Conservation (phyloP, 139 green algal genomes). For the Haematococcus lacustris region DNA sequence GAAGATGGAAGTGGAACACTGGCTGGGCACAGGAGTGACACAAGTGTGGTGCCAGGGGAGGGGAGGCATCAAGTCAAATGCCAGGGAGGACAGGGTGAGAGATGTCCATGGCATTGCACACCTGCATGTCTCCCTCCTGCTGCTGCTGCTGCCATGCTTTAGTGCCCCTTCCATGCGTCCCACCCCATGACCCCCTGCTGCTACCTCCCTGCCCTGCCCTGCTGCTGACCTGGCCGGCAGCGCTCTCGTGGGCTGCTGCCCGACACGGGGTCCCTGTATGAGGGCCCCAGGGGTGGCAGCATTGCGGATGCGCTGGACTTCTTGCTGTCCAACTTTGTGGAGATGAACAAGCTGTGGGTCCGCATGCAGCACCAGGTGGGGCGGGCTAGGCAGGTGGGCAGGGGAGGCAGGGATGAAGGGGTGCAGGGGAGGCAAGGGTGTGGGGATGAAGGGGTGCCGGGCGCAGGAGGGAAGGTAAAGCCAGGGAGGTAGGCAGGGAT, state of each 20-base stretch:
- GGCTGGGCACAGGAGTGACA: too few relatives aligned
- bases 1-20: conserved; percentile 2
- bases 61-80: too few relatives aligned
- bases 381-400: neutral
- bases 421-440: too few relatives aligned
- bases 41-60: too few relatives aligned
- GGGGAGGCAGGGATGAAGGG: neutral
- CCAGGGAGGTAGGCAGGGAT: too few relatives aligned
- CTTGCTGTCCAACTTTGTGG: conserved; percentile 95
- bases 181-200: neutral
- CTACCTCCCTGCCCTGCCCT: neutral
- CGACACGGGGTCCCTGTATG: conserved; percentile 43
- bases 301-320: conserved; percentile 91
- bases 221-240: neutral
- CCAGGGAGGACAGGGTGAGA: too few relatives aligned
- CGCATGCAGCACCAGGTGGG: conserved; percentile 51
- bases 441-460: too few relatives aligned
- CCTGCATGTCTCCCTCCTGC: too few relatives aligned
- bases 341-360: conserved; percentile 99
- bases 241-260: conserved; percentile 27
- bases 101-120: too few relatives aligned
- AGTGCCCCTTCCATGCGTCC: too few relatives aligned
- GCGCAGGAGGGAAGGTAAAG: too few relatives aligned
- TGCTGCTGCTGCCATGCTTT: too few relatives aligned
- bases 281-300: conserved; percentile 58